Base-by-base conservation (phyloP, 192 early-diverging fungal genomes). In the Backusella luteola region DNA sequence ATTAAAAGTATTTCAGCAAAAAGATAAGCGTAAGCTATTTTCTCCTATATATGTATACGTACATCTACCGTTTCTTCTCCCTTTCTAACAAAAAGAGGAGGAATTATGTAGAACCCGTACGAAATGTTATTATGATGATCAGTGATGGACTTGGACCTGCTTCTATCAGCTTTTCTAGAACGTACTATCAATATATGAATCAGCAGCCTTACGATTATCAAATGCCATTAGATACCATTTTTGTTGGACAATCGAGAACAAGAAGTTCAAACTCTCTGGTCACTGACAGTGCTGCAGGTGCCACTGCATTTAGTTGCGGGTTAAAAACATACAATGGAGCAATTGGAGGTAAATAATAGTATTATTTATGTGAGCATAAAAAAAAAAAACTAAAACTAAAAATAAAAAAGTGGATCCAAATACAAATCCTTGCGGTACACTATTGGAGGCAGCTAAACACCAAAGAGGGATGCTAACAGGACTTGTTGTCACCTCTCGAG, bases 201-300 rank as follows among this genome's bases (percentile, higher is more conserved):
- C 75, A 85, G 6, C 71, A 91, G 19, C 82, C 90, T 1, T 79
- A 84, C 59, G 83, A 84, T 68, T 92, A 76, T 77, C 83, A 73
- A 83, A 89, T 88, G 66, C 84, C 89, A 4, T 79, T 94, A 19
- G 94, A 94, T 77, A 79, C 87, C 52, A 91, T 94, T 23, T 85
- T 90, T 70, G 93, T 98, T 17, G 97, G 98, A n/a, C 81, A 92
- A 23, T 96, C 95, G 23, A 91, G 98, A 41, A 99, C 98, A 6
- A 87, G 93, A 53, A 94, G 93, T 52, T 90, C 89, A 66, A 73
- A 76, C 83, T 93, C 92, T 46, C 83, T 98, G 34, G 89, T 99
- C 6, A 99, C 98, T 0, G 98, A 99, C 84, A 95, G 93, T 49
- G 98, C 98, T 11, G 97, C 98, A 32, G 98, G 97, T 9, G 98